Evolutionary conservation across 257 asterid genomes (phyloP), one percentile per base, ranked within the genome.

Genomic region (Nicotiana undulata): DNA sequence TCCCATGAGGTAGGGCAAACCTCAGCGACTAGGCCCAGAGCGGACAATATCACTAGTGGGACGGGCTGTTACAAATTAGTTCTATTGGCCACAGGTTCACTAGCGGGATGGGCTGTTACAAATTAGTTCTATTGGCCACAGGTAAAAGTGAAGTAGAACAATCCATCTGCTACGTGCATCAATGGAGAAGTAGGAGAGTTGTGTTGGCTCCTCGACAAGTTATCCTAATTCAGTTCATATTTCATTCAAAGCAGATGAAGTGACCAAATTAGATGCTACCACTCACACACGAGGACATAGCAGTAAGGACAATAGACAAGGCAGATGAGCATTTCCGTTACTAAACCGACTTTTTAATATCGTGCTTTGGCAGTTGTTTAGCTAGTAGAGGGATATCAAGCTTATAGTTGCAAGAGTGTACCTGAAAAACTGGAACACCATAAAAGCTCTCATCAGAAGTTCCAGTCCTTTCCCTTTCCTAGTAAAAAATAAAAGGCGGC

Each of bases 361-460:
- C 56, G 34, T 58, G 24, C 29, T 51, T 51, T 51, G 29, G 64
- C 12, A 58, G 29, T 58, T 58, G 29, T 20, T 5, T 7, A n/a
- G 64, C 64, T 58, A 6, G 29, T 58, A 58, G n/a, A 5, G 11
- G 2, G 63, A 58, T 58, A 28, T 13, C 0, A 40, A 58, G 66
- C 22, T 22, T 70, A 74, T 15, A 74, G 78, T 40, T 29, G 34
- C 17, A 18, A 6, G 46, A 49, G 32, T 66, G 59, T 70, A 93
- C 99, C 98, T 93, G 98, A 85, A 95, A 95, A 82, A 92, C 97
- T 51, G 99, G 99, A 87, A 95, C 94, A 55, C 99, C 99, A 13
- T 86, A 74, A 82, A 95, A 92, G 87, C 93, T 85, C 81, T 88
- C 91, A 81, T 85, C 95, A 79, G 81, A 64, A 80, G 79, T 53